Conservation (phyloP, 1,284 basidiomycete genomes). For the Sporisorium iseilematis-ciliati region DNA sequence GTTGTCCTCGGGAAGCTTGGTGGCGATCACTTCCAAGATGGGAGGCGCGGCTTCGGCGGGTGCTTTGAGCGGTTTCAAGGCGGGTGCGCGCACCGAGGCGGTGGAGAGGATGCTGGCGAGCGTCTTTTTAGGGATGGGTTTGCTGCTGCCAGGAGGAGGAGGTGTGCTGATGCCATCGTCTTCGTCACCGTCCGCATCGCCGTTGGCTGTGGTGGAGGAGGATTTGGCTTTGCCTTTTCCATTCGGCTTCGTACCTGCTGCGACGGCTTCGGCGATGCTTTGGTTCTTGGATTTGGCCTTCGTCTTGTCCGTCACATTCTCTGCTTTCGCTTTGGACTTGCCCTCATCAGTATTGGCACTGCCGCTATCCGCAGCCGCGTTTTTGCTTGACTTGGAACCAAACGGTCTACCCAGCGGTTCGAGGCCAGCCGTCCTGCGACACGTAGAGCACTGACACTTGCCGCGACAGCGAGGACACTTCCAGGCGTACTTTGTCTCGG, state of each 20-base stretch:
- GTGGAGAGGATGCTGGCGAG: constrained; percentile 23
- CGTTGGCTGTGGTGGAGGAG: constrained; percentile 3
- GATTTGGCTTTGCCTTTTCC: constrained; percentile 22
- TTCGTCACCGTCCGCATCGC: constrained; percentile 9
- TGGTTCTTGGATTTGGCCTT: constrained; percentile 20
- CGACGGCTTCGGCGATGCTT: constrained; percentile 23
- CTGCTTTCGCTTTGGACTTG: constrained; percentile 5
- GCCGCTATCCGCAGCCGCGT: neutral
- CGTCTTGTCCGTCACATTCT: constrained; percentile 12
- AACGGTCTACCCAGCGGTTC: constrained; percentile 31
- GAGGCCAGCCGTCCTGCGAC: constrained; percentile 36
- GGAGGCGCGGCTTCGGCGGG: constrained; percentile 39
- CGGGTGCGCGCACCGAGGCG: constrained; percentile 13
- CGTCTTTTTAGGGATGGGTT: constrained; percentile 22
- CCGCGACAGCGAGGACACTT: constrained; percentile 49
- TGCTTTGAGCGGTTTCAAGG: constrained; percentile 40
- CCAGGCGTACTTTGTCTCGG: constrained; percentile 51
- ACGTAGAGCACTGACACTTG: constrained; percentile 39
- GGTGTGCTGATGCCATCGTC: constrained; percentile 40
- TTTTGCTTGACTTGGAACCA: constrained; percentile 1
- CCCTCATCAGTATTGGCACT: neutral
- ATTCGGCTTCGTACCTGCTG: constrained; percentile 10
- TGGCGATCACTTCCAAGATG: constrained; percentile 43
- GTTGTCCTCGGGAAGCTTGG: constrained; percentile 50
- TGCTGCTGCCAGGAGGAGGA: constrained; percentile 28